Evolutionary conservation across 495 filamentous ascomycete species (phyloP).

Genomic region (Pyrenula massariospora): DNA sequence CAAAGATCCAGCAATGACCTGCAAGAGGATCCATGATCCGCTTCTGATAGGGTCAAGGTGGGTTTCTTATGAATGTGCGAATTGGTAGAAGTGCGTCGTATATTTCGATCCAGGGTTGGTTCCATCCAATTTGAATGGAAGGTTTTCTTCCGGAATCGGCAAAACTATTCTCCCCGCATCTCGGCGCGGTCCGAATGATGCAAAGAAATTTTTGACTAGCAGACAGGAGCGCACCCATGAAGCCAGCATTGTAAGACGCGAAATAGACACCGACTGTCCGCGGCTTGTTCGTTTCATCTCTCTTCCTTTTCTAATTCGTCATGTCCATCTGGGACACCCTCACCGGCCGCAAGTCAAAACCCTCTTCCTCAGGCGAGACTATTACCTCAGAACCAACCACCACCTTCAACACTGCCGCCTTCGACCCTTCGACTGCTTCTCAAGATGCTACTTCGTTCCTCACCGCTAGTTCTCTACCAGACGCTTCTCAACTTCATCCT

Average conservation of each 20-base stretch:
- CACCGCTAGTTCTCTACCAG: conserved; percentile 53
- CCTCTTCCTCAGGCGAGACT: conserved; percentile 13
- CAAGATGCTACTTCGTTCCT: conserved; percentile 80
- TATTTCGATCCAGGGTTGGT: too few species aligned
- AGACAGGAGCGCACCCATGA: not conserved
- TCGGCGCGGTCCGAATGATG: not conserved
- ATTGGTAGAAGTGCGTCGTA: too few species aligned
- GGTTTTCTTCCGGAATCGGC: too few species aligned
- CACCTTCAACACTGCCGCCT: conserved; percentile 43
- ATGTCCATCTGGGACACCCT: conserved; percentile 85
- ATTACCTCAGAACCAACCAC: conserved; percentile 20
- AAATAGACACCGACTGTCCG: too few species aligned
- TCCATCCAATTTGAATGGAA: too few species aligned
- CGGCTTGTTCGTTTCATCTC: too few species aligned
- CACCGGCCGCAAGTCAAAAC: conserved; percentile 63
- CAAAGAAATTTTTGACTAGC: not conserved
- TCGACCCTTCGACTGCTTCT: conserved; percentile 50
- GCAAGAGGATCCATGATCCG: too few species aligned
- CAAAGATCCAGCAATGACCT: too few species aligned
- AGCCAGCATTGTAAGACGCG: too few species aligned
- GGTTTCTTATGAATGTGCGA: too few species aligned
- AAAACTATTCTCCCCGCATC: not conserved
- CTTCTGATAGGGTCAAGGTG: too few species aligned
- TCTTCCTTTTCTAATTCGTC: conserved; percentile 13
- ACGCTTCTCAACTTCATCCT: conserved; percentile 84